phyloP scores from a whole-genome alignment of 805 yeast species.

The Grigorovia humatica region DNA sequence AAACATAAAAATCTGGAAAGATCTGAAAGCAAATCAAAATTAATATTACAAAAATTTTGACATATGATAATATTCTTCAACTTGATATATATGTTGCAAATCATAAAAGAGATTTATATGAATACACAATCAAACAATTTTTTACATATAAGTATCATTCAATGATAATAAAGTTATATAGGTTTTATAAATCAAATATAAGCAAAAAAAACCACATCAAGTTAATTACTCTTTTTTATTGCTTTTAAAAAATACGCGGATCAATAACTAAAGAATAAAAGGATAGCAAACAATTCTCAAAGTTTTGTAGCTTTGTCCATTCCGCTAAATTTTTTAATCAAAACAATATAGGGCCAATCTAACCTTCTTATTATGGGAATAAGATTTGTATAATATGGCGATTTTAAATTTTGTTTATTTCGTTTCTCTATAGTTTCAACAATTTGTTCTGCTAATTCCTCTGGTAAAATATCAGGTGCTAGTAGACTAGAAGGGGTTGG shows the following conservation, averaged over 20 bases:
- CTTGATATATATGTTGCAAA: neutral
- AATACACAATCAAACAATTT: neutral
- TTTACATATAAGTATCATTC: too few species aligned
- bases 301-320: constrained; percentile 39
- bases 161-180: neutral
- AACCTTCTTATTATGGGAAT: constrained; percentile 60
- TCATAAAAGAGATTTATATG: too few species aligned
- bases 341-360: constrained; percentile 49
- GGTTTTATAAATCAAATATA: neutral
- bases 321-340: constrained; percentile 44
- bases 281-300: neutral
- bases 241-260: too few species aligned
- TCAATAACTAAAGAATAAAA: neutral
- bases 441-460: constrained; percentile 50
- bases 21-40: constrained; percentile 9
- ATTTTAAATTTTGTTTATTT: constrained; percentile 52
- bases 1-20: constrained; percentile 24
- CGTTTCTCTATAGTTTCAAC: constrained; percentile 50
- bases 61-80: neutral
- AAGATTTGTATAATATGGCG: constrained; percentile 69
- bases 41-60: neutral
- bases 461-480: constrained; percentile 77
- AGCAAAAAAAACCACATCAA: too few species aligned
- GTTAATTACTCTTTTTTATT: too few species aligned
- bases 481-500: constrained; percentile 59